phyloP scores from a whole-genome alignment of 306 rosid species.

The Adenanthera pavonina region DNA sequence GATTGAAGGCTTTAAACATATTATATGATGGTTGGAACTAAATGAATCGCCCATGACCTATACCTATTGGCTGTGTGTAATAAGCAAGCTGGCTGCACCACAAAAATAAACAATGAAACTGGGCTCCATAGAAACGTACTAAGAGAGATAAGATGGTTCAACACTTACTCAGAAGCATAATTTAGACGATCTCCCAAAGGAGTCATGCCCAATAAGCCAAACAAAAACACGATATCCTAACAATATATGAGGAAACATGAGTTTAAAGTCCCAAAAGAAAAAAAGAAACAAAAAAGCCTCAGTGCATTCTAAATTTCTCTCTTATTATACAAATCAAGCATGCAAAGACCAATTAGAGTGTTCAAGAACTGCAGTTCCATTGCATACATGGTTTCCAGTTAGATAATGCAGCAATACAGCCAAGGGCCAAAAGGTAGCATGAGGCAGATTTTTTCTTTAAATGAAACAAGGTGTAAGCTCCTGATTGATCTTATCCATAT shows the following conservation, averaged over 20 bases:
- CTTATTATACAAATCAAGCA: not conserved
- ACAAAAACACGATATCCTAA: not conserved
- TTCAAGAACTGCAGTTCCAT: not conserved
- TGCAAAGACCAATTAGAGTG: not conserved
- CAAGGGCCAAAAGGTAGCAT: slow-evolving; percentile 84
- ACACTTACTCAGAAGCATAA: not conserved
- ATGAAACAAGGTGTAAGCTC: slow-evolving; percentile 56
- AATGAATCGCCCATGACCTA: not conserved
- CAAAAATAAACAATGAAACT: not conserved
- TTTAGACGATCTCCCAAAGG: not conserved
- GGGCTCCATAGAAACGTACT: not conserved
- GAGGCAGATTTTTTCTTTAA: slow-evolving; percentile 70
- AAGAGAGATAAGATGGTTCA: not conserved
- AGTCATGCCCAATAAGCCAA: not conserved
- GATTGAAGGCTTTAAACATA: not conserved
- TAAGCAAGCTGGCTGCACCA: not conserved
- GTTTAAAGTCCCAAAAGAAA: not conserved
- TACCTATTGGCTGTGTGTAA: not conserved
- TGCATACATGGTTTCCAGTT: slow-evolving; percentile 62
- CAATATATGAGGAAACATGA: not conserved
- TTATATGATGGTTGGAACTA: not conserved
- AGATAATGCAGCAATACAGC: slow-evolving; percentile 70
- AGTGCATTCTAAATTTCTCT: not conserved
- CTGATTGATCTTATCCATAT: slow-evolving; percentile 40
- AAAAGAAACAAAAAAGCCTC: not conserved